A percentile compares a stretch with the other conserved stretches of the same genome.
phyloP scores from a whole-genome alignment of 805 yeast species.

The Kluyveromyces nonfermentans region DNA sequence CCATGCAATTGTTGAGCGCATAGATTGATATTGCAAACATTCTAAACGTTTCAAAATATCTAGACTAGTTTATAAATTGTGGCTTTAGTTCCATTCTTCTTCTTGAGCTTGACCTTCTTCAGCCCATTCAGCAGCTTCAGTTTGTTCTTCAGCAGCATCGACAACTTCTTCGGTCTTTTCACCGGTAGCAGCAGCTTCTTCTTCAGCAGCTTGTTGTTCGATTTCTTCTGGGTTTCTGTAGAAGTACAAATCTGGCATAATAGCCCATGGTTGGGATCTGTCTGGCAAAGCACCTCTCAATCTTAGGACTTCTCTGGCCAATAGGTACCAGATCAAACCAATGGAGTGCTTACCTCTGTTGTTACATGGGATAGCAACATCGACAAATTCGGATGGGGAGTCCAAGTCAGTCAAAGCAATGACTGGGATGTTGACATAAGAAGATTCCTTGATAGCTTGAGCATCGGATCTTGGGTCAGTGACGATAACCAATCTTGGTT shows the following conservation, averaged over 20 bases:
- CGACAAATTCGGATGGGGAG: constrained; percentile 98
- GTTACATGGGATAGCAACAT: constrained; percentile 99
- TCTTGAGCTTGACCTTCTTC: constrained; percentile 32
- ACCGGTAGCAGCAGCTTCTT: constrained; percentile 61
- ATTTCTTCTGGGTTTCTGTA: constrained; percentile 99
- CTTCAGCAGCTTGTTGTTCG: constrained; percentile 66
- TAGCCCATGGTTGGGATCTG: constrained; percentile 96
- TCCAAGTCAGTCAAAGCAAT: constrained; percentile 98
- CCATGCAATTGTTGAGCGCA: neutral
- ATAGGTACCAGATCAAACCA: constrained; percentile 99
- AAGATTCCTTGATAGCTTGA: constrained; percentile 99
- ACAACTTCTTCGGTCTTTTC: constrained; percentile 54
- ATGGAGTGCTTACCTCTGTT: constrained; percentile 99
- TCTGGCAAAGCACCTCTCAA: constrained; percentile 94
- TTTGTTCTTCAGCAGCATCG: constrained; percentile 63
- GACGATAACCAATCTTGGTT: constrained; percentile 98
- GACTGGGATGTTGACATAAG: constrained; percentile 99
- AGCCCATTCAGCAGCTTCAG: constrained; percentile 56
- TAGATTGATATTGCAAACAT: neutral
- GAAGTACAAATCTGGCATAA: constrained; percentile 99
- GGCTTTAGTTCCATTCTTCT: constrained; percentile 6
- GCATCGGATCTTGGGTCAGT: constrained; percentile 99
- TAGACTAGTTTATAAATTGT: neutral
- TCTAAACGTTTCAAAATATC: neutral
- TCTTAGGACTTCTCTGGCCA: constrained; percentile 98